These are phyloP conservation scores for Suhomyces anneliseae DNA, from an alignment of 1,139 yeast species.

Conservation along the genomic window DNA sequence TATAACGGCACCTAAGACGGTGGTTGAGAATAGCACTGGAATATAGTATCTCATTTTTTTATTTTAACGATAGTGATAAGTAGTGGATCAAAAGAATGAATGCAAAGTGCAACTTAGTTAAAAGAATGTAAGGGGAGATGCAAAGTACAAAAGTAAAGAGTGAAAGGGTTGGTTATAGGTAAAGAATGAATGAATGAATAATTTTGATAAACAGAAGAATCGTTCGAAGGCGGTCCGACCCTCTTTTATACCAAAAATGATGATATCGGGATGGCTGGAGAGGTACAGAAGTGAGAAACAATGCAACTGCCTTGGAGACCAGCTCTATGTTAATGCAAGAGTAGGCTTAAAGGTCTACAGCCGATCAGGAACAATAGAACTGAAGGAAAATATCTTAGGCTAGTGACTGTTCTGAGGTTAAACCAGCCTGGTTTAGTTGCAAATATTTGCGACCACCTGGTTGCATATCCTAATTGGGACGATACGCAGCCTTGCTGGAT, in stretches of 20 bases:
- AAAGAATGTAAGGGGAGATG: not conserved
- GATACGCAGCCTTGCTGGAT: not conserved
- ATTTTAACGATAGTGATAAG: not conserved
- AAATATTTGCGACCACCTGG: slow-evolving; percentile 1
- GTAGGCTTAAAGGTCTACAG: not conserved
- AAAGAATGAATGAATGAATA: slow-evolving; percentile 1
- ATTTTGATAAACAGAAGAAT: too few species aligned
- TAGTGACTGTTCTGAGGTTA: not conserved
- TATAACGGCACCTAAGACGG: slow-evolving; percentile 30
- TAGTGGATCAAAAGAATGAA: not conserved
- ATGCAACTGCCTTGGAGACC: not conserved
- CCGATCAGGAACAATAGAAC: not conserved
- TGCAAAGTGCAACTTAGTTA: not conserved
- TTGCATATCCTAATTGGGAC: slow-evolving; percentile 1
- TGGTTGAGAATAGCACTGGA: slow-evolving; percentile 21
- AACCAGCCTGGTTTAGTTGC: not conserved
- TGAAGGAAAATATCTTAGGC: not conserved
- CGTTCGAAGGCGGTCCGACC: not conserved
- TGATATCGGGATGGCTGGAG: not conserved
- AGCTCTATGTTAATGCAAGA: not conserved
- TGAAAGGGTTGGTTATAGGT: not conserved
- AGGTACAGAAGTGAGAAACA: not conserved
- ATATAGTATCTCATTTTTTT: slow-evolving; percentile 1
- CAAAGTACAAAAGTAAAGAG: not conserved
- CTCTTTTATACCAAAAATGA: not conserved